Conservation (phyloP, 176 grass and related monocot species). For the Saccharum spontaneum region DNA sequence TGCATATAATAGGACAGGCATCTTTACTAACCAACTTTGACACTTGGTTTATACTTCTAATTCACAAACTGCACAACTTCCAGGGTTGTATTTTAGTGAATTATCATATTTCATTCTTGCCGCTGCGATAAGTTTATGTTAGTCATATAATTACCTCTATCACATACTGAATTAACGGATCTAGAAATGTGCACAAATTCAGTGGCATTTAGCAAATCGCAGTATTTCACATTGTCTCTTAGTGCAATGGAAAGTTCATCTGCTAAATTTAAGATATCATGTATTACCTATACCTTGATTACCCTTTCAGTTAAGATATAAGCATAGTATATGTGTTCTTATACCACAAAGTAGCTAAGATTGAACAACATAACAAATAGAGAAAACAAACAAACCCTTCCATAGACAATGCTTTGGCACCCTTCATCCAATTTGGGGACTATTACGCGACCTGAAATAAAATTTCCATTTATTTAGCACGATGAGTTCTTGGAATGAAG, state of each 20-base stretch:
- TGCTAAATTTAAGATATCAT: not conserved
- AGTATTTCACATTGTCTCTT: not conserved
- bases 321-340: not conserved
- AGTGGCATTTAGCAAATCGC: not conserved
- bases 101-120: not conserved
- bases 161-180: conserved; percentile 3
- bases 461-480: conserved; percentile 3
- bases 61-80: not conserved
- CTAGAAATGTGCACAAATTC: not conserved
- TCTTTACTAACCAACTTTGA: not conserved
- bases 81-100: not conserved
- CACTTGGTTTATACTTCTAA: not conserved
- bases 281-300: not conserved
- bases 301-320: not conserved
- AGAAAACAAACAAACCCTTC: too few species aligned
- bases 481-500: conserved; percentile 15
- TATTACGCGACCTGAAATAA: conserved; percentile 37
- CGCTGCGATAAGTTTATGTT: not conserved
- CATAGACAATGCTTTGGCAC: conserved; percentile 38
- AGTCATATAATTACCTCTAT: not conserved
- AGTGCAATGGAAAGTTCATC: conserved; percentile 4
- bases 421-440: conserved; percentile 25
- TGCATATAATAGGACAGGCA: not conserved
- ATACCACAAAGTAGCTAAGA: not conserved
- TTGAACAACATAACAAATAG: too few species aligned